Percentiles rank a stretch among this genome's conserved stretches.
Evolutionary conservation across 305 asterid genomes (phyloP).

Genomic region (Andrographis paniculata): DNA sequence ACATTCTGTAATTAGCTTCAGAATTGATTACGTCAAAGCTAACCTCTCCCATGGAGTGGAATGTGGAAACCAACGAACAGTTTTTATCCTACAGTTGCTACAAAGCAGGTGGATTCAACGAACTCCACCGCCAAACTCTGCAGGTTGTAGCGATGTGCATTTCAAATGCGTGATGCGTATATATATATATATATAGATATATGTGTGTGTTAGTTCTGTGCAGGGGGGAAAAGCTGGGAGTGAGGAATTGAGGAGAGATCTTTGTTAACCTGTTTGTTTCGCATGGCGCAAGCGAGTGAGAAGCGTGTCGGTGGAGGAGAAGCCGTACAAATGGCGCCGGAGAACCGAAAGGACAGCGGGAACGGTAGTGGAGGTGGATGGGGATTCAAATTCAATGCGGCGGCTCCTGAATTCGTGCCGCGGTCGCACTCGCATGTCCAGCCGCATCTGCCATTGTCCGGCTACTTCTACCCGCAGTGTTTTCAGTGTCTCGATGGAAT

Average conservation of each 20-base stretch:
- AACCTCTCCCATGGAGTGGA: background rate
- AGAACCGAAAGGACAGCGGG: background rate
- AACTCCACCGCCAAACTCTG: background rate
- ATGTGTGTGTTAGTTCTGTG: too few species aligned
- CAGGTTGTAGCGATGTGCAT: too few species aligned
- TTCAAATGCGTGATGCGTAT: background rate
- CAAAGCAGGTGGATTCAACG: slow-evolving; percentile 19
- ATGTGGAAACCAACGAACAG: slow-evolving; percentile 6
- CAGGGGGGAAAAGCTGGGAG: too few species aligned
- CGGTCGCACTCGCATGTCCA: slow-evolving; percentile 18
- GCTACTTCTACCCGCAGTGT: slow-evolving; percentile 27
- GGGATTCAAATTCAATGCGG: slow-evolving; percentile 41
- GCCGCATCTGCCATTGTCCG: slow-evolving; percentile 23
- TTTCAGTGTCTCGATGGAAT: slow-evolving; percentile 25
- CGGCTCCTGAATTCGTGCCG: slow-evolving; percentile 54
- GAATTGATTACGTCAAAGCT: slow-evolving; percentile 16
- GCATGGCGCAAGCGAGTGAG: slow-evolving; percentile 15
- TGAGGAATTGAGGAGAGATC: too few species aligned
- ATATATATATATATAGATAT: background rate
- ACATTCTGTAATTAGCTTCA: background rate
- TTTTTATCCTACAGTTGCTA: slow-evolving; percentile 9
- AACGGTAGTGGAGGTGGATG: slow-evolving; percentile 4
- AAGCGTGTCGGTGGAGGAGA: background rate
- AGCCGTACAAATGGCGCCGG: background rate
- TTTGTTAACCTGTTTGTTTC: too few species aligned